Percentiles rank a stretch among this genome's conserved stretches.
Evolutionary conservation across 2,329 filamentous ascomycete genomes (phyloP).

Genomic region (Botrytis sinoallii): DNA sequence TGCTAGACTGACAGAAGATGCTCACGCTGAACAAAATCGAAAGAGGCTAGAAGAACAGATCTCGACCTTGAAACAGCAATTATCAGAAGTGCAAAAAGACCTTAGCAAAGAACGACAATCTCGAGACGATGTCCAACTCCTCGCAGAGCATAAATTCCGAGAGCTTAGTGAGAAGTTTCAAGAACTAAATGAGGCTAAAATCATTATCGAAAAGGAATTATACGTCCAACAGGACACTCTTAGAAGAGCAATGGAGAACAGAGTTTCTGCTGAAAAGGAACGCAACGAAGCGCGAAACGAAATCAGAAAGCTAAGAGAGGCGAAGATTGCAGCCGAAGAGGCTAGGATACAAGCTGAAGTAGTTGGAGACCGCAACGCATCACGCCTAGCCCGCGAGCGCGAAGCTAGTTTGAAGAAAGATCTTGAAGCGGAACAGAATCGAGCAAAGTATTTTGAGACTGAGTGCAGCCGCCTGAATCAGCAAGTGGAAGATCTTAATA

Average conservation of each 20-base stretch:
- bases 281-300: conserved; percentile 87
- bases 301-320: conserved; percentile 75
- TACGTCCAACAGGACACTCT: conserved; percentile 93
- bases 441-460: conserved; percentile 73
- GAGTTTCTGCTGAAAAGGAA: conserved; percentile 76
- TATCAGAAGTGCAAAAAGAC: conserved; percentile 83
- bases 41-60: conserved; percentile 85
- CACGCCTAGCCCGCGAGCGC: conserved; percentile 73
- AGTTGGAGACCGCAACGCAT: conserved; percentile 75
- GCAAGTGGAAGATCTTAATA: conserved; percentile 81
- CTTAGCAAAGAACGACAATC: conserved; percentile 90
- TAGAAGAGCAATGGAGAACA: conserved; percentile 78
- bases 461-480: conserved; percentile 74
- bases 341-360: conserved; percentile 79
- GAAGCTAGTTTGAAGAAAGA: conserved; percentile 76
- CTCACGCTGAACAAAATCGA: conserved; percentile 75
- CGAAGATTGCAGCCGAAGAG: conserved; percentile 82
- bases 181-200: conserved; percentile 86
- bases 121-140: conserved; percentile 85
- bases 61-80: conserved; percentile 77
- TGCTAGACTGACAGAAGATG: conserved; percentile 85
- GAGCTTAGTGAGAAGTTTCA: conserved; percentile 82
- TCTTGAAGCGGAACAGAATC: conserved; percentile 72
- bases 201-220: conserved; percentile 95
- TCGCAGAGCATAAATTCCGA: conserved; percentile 83